A percentile compares a stretch with the other conserved stretches of the same genome.
Evolutionary conservation across 306 rosid genomes (phyloP).

Genomic region (Cucumis hystrix): DNA sequence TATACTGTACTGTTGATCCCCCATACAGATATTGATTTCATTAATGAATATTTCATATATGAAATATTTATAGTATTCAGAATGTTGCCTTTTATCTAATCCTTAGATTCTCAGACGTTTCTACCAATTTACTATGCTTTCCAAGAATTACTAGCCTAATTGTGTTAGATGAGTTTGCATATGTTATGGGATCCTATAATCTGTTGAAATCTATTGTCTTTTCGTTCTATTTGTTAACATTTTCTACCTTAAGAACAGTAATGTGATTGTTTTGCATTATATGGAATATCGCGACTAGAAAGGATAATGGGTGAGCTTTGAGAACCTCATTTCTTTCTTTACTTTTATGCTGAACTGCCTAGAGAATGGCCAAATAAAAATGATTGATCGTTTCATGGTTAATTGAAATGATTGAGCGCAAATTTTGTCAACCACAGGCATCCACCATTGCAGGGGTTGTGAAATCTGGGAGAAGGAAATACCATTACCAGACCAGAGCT

Average conservation of each 20-base stretch:
- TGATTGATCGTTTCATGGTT: not conserved
- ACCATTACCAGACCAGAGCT: not conserved
- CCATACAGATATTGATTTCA: not conserved
- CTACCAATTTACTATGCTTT: not conserved
- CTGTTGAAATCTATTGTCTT: not conserved
- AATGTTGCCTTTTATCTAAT: not conserved
- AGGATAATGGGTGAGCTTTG: not conserved
- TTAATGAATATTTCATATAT: no score
- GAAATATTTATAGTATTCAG: not conserved
- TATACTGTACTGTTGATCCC: not conserved
- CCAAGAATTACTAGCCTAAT: not conserved
- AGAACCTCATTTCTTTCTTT: not conserved
- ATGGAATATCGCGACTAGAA: not conserved
- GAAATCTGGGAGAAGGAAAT: not conserved
- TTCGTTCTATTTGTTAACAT: not conserved
- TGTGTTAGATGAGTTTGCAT: not conserved
- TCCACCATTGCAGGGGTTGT: not conserved
- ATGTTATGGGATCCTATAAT: not conserved
- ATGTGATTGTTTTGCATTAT: not conserved
- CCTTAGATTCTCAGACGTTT: not conserved
- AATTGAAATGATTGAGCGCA: conserved; percentile 1
- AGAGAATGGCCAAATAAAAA: not conserved
- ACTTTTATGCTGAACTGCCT: not conserved
- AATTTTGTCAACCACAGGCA: conserved; percentile 5
- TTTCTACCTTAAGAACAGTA: not conserved